Evolutionary conservation across 768 basidiomycete species (phyloP).

Genomic region (Boletus coccyginus): DNA sequence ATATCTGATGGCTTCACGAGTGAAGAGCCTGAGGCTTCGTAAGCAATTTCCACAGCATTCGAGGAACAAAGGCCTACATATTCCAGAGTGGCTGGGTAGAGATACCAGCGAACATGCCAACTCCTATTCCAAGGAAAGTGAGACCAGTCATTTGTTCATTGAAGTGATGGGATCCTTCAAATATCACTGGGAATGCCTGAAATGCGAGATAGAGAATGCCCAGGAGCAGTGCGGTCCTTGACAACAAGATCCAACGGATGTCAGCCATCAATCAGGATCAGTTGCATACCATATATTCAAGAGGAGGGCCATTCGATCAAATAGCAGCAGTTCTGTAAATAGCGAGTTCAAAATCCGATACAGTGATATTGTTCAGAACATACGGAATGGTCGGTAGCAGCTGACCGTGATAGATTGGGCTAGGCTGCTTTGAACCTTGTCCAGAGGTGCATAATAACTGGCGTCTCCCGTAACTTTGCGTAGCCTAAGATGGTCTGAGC

Average conservation of each 20-base stretch:
- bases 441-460: conserved; percentile 58
- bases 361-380: conserved; percentile 20
- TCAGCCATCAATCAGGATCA: background rate
- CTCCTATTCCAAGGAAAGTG: conserved; percentile 49
- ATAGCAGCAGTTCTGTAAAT: conserved; percentile 52
- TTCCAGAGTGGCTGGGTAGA: conserved; percentile 47
- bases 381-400: conserved; percentile 72
- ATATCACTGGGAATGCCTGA: conserved; percentile 59
- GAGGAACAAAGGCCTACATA: conserved; percentile 12
- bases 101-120: conserved; percentile 42
- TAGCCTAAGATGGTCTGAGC: conserved; percentile 29
- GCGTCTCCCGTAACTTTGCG: conserved; percentile 54
- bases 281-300: conserved; percentile 62
- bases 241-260: background rate
- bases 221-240: conserved; percentile 39
- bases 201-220: conserved; percentile 48
- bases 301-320: conserved; percentile 74
- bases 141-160: conserved; percentile 48
- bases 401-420: conserved; percentile 49
- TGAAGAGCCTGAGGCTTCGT: conserved; percentile 34
- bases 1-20: conserved; percentile 36
- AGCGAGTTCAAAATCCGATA: background rate
- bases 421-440: conserved; percentile 46
- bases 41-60: background rate
- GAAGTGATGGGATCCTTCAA: conserved; percentile 48